These are phyloP conservation scores for Cucurbitaria berberidis DNA, from an alignment of 2,329 filamentous ascomycete species.

Conservation along the genomic window DNA sequence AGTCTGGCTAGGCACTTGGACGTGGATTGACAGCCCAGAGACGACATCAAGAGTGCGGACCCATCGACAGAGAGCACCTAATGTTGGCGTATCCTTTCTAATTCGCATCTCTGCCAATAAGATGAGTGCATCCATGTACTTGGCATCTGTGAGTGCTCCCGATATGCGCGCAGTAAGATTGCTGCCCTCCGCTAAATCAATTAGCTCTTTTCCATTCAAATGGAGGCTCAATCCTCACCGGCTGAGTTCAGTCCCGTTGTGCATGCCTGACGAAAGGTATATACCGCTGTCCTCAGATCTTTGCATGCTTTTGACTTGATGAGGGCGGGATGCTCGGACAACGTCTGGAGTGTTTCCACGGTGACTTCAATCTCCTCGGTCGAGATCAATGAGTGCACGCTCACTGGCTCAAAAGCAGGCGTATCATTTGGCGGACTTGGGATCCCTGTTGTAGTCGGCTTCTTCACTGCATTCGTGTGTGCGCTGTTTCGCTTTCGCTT, in stretches of 20 bases:
- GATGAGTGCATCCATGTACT: slow-evolving; percentile 69
- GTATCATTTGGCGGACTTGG: slow-evolving; percentile 37
- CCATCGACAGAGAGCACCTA: slow-evolving; percentile 74
- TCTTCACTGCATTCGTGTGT: slow-evolving; percentile 28
- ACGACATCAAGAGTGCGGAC: slow-evolving; percentile 74
- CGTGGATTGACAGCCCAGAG: slow-evolving; percentile 66
- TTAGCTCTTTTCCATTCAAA: slow-evolving; percentile 2
- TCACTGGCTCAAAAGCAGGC: slow-evolving; percentile 53
- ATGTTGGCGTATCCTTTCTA: slow-evolving; percentile 67
- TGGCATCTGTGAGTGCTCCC: slow-evolving; percentile 68
- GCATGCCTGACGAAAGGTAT: slow-evolving; percentile 72
- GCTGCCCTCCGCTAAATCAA: slow-evolving; percentile 53
- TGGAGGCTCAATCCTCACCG: slow-evolving; percentile 40
- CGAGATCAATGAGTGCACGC: slow-evolving; percentile 62
- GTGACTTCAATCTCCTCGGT: slow-evolving; percentile 71
- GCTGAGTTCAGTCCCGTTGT: slow-evolving; percentile 69
- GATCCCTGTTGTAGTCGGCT: slow-evolving; percentile 26
- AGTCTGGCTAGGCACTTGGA: slow-evolving; percentile 49
- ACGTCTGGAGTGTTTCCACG: slow-evolving; percentile 66
- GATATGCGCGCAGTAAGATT: slow-evolving; percentile 72
- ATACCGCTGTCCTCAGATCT: slow-evolving; percentile 69
- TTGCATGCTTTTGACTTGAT: slow-evolving; percentile 74
- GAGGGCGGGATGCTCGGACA: slow-evolving; percentile 64
- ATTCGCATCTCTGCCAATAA: slow-evolving; percentile 74
- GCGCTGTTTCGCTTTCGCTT: slow-evolving; percentile 38